Conservation (phyloP, 2,329 filamentous ascomycete genomes). For the Sporothrix protearum region DNA sequence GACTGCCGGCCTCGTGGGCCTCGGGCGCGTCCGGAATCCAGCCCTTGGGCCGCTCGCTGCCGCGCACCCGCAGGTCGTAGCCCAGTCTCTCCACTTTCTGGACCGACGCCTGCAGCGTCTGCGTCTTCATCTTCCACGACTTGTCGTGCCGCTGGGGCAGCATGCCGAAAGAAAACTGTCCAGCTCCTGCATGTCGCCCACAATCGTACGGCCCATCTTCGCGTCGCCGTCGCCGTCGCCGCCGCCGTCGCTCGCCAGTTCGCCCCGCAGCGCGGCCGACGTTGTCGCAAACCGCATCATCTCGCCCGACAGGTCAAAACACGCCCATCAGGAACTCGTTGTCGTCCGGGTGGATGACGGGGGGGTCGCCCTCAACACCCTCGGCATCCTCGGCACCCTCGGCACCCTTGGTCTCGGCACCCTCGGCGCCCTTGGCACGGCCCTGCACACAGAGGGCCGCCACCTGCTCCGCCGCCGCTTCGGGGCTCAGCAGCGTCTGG, state of each 20-base stretch:
- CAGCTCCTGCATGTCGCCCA: conserved; percentile 76
- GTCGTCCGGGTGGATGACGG: conserved; percentile 60
- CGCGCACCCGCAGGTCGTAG: conserved; percentile 83
- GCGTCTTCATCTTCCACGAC: conserved; percentile 72
- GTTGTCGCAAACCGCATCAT: conserved; percentile 96
- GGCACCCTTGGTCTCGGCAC: no score
- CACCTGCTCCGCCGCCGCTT: conserved; percentile 53
- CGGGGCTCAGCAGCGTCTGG: conserved; percentile 68
- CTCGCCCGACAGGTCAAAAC: conserved; percentile 89
- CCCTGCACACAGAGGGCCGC: conserved; percentile 36
- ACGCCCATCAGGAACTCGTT: conserved; percentile 88
- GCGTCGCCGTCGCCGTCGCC: conserved; percentile 30
- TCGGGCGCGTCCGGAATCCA: conserved; percentile 74
- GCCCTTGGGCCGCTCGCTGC: conserved; percentile 82
- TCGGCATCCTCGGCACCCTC: no score
- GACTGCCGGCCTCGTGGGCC: conserved; percentile 1
- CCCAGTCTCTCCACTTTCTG: conserved; percentile 89
- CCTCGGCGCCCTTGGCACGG: conserved; percentile 15
- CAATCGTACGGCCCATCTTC: conserved; percentile 52
- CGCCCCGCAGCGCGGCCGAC: conserved; percentile 71
- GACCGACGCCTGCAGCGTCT: conserved; percentile 82
- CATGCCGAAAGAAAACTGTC: conserved; percentile 72
- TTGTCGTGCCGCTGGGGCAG: conserved; percentile 57
- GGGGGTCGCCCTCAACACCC: conserved; percentile 27
- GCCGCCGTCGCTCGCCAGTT: conserved; percentile 40